phyloP scores from a whole-genome alignment of 768 basidiomycete genomes.

The Termitomyces titanicus region DNA sequence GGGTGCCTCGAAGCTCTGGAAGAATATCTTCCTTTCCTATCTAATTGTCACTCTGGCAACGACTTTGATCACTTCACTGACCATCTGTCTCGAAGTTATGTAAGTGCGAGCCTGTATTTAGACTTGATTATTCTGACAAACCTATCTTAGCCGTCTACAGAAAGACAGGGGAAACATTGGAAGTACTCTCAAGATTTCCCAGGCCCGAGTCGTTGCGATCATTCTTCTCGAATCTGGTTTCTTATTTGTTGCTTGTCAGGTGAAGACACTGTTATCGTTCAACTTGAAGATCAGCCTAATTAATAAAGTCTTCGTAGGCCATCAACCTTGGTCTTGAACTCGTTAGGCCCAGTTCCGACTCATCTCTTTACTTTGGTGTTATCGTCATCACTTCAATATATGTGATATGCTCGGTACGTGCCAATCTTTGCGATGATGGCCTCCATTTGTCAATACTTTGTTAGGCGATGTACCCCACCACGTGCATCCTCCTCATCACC shows the following conservation, averaged over 20 bases:
- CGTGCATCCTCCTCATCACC: conserved; percentile 1
- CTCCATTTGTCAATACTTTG: background rate
- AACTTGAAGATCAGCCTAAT: no score
- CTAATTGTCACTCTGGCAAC: conserved; percentile 8
- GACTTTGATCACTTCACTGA: conserved; percentile 1
- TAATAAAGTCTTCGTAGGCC: background rate
- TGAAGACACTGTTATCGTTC: background rate
- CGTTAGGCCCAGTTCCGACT: conserved; percentile 1
- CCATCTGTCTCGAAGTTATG: conserved; percentile 2
- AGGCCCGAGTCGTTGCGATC: background rate
- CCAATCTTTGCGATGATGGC: background rate
- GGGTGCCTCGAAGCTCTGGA: conserved; percentile 2
- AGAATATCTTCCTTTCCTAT: conserved; percentile 11
- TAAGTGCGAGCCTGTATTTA: background rate
- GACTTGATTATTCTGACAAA: background rate
- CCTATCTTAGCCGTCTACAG: background rate
- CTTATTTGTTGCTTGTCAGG: conserved; percentile 8
- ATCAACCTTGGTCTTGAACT: conserved; percentile 13
- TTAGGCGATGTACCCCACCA: conserved; percentile 9
- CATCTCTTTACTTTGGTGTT: conserved; percentile 10
- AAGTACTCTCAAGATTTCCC: background rate
- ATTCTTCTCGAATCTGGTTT: conserved; percentile 10
- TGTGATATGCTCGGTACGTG: conserved; percentile 7
- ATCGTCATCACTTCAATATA: conserved; percentile 12
- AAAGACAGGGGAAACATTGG: background rate